Evolutionary conservation across 768 basidiomycete genomes (phyloP), one percentile per base, ranked within the genome.

Genomic region (Fomitopsis pulvina): DNA sequence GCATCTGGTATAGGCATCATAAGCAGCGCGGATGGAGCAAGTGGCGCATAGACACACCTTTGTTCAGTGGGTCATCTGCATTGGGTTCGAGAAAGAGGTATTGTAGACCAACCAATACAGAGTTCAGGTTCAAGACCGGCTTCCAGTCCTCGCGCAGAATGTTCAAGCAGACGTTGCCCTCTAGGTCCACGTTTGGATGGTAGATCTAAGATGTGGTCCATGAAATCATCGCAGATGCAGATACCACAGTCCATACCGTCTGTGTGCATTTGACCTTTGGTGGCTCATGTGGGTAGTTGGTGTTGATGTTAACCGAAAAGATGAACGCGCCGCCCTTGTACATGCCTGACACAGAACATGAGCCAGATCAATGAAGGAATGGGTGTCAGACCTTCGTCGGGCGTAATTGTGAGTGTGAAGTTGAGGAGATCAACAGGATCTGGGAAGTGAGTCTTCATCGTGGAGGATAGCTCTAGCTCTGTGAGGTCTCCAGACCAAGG

Each of bases 121-220:
- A 91, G 66, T 93, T 97, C 46, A 99, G 76, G 68, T 97, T 98
- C 39, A 99, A 74, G 2, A 99, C 96, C 4, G 96, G 96, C 64
- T 99, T 99, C 96, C 96, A 99, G 71, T 99, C 96, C 73, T 99
- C 96, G 65, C 96, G 83, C 51, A 98, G 79, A 65, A 98, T 97
- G 70, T 98, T 98, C 60, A 99, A 68, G 73, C 96, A 99, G 41
- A 99, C 95, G 59, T 98, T 98, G 40, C 96, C 96, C 64, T 97
- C 92, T 30, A 96, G 78, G 67, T 99, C 96, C 46, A 99, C 86
- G 62, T 99, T 99, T 0, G 96, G 96, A 66, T 99, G 96, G 67
- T 99, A 99, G 63, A 98, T 97, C 95, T 98, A 46, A 16, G 22
- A 30, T 18, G 10, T 8, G 22, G 5, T 14, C 2, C 21, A 28